A percentile compares a stretch with the other conserved stretches of the same genome.
Evolutionary conservation across 176 grass and related monocot genomes (phyloP).

Genomic region (Bromus sterilis): DNA sequence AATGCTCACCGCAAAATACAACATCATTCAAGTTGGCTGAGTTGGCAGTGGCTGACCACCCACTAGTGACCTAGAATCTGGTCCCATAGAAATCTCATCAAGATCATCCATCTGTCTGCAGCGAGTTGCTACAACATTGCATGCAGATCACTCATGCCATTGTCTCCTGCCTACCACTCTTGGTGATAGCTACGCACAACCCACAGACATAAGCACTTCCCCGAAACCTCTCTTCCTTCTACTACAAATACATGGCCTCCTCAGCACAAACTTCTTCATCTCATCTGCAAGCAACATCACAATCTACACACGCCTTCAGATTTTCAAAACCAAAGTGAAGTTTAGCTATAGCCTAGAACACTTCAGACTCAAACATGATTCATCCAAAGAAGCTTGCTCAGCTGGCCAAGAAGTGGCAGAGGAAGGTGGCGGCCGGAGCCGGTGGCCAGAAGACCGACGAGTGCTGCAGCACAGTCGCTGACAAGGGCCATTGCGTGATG

Average conservation of each 20-base stretch:
- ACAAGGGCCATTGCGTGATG: constrained; percentile 1
- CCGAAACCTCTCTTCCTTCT: not conserved
- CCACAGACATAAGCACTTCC: not conserved
- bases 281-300: not conserved
- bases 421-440: not conserved
- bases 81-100: not conserved
- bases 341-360: constrained; percentile 2
- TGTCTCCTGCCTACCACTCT: constrained; percentile 16
- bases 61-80: not conserved
- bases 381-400: constrained; percentile 36
- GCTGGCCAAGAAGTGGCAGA: constrained; percentile 44
- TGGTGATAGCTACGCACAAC: not conserved
- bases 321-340: not conserved
- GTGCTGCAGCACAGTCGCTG: not conserved
- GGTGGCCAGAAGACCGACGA: not conserved
- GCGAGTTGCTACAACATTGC: not conserved
- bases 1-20: not conserved
- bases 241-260: constrained; percentile 14
- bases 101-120: not conserved
- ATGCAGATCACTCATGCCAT: constrained; percentile 13
- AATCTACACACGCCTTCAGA: not conserved
- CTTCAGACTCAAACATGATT: constrained; percentile 10
- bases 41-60: not conserved
- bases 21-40: not conserved
- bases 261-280: not conserved